Conservation (phyloP, 805 yeast genomes). For the Myxozyma neglecta region DNA sequence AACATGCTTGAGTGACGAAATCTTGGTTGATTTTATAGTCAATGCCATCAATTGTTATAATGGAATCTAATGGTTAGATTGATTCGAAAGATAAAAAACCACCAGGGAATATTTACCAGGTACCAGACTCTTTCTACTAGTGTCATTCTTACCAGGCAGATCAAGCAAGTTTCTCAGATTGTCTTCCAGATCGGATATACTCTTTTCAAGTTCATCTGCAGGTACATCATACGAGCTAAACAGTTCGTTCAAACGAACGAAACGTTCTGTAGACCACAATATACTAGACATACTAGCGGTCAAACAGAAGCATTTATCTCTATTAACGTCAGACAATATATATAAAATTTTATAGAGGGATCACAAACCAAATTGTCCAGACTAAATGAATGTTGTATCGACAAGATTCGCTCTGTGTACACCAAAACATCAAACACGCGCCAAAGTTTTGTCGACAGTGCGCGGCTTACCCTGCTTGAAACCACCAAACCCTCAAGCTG, state of each 20-base stretch:
- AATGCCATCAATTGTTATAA: conserved; percentile 51
- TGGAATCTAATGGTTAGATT: conserved; percentile 35
- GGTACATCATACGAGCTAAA: conserved; percentile 2
- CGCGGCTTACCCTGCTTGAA: too few species aligned
- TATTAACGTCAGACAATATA: neutral
- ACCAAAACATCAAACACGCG: too few species aligned
- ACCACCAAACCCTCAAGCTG: too few species aligned
- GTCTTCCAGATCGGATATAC: conserved; percentile 12
- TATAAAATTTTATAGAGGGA: too few species aligned
- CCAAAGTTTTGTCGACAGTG: too few species aligned
- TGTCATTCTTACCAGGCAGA: conserved; percentile 43
- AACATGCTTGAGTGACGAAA: conserved; percentile 60
- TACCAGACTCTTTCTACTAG: conserved; percentile 39
- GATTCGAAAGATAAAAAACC: neutral
- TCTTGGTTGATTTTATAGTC: conserved; percentile 63
- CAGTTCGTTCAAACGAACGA: conserved; percentile 12
- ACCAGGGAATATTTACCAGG: conserved; percentile 32
- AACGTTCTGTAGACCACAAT: conserved; percentile 30
- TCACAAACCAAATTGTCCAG: too few species aligned
- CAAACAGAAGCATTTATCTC: neutral
- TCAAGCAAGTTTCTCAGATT: conserved; percentile 43
- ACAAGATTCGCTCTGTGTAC: too few species aligned
- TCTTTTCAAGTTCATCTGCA: neutral
- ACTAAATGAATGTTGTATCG: too few species aligned
- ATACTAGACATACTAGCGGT: neutral